Evolutionary conservation across 352 stramenopile genomes (phyloP), one percentile per base, ranked within the genome.

Genomic region (Phytopythium chamaehyphon): DNA sequence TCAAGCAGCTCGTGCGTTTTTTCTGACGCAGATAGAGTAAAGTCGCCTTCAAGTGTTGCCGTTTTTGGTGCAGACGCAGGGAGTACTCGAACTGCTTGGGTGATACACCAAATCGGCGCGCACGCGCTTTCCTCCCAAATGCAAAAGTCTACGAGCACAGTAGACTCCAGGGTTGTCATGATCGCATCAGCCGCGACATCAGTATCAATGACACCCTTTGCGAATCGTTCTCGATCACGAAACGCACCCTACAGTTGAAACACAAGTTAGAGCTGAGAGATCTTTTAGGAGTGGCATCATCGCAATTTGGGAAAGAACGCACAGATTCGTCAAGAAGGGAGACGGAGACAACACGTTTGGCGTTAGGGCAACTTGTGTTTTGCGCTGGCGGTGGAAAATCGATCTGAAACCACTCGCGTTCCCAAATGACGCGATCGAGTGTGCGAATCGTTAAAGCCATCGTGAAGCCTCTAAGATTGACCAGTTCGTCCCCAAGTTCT

Each of bases 51-150:
- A 37, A 37, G 44, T 39, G 3, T 54, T 54, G n/a, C 54, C 38
- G 22, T 50, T 2, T 14, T 31, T 44, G 40, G 57, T 14, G 14
- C 9, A 12, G 46, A 53, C 5, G 21, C 12, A 0, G 38, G 24
- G 2, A 43, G 16, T 4, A 78, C 31, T 3, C 70, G 45, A 5
- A 82, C 54, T 1, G 59, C 37, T 22, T 66, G 62, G 35, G 53
- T 79, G 26, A 82, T 69, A 5, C 60, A 62, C 73, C 76, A 88
- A 8, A 88, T 44, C 8, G 73, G 76, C 3, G 63, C 45, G 33
- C 69, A 82, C 11, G 72, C 61, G 40, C 54, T 66, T 31, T 54
- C 56, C 21, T 83, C 73, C 76, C 76, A 88, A 14, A 83, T 53
- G 10, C 44, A 76, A 28, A 86, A 67, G 38, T 88, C 76, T n/a